Base-by-base conservation (phyloP, 208 protist genomes). In the Leishmania guyanensis region DNA sequence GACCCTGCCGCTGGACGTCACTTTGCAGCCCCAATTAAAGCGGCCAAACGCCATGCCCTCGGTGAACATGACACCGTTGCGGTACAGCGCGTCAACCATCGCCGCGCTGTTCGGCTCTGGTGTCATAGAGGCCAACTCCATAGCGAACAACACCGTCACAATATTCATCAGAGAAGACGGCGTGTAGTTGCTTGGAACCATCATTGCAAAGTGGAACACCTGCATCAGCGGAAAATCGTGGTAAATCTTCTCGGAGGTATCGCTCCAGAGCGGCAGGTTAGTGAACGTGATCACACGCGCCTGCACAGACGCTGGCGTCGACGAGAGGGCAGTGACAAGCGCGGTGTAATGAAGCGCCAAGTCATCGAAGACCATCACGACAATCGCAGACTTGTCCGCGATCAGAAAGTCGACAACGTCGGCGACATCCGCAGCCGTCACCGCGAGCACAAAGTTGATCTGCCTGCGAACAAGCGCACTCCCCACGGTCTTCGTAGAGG, bases 231-330 rank as follows among this genome's bases (percentile, higher is more conserved):
- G 14, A 8, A 54, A 54, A 54, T 54, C 51, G 10, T 0, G 33
- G 0, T 33, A 33, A 33, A 33, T 0, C 33, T 33, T 33, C 33
- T 33, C 33, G 33, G 0, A 0, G 5, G 51, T 77, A 69, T 91
- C 83, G 33, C 50, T 84, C 90, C 88, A 91, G 29, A 88, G 79
- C 14, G 88, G 90, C 79, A 93, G 76, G 75, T 82, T 91, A 26
- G 73, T 89, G 48, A 90, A 16, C 46, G 87, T 78, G 29, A 89
- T 72, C 29, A 91, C 46, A 2, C 88, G 86, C 33, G 71, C 62
- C 74, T 83, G 81, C 75, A 82, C 77, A 26, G 77, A 71, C 10
- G 73, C 81, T 33, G 43, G 29, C 29, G 46, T 48, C 17, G 17
- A 68, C 0, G 51, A 3, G 64, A 91, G 90, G n/a, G 72, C 82